Percentiles rank a stretch among this genome's conserved stretches.
Conservation (phyloP, 2,329 filamentous ascomycete genomes). For the Pleurostoma richardsiae region DNA sequence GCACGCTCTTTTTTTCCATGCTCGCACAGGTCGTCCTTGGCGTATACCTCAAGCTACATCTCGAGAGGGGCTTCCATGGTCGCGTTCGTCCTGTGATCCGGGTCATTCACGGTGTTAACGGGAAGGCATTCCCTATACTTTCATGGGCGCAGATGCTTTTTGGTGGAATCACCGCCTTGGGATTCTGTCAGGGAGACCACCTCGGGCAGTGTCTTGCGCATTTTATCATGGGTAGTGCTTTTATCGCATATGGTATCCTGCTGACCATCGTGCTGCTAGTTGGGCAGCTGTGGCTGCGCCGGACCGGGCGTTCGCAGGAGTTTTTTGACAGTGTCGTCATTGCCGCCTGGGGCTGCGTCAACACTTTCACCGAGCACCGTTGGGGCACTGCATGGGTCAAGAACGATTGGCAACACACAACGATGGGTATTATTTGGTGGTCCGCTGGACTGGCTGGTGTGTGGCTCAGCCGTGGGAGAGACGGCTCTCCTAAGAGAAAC, state of each 20-base stretch:
- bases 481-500: conserved; percentile 85
- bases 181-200: conserved; percentile 91
- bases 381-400: conserved; percentile 87
- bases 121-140: conserved; percentile 80
- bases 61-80: conserved; percentile 78
- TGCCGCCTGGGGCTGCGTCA: conserved; percentile 91
- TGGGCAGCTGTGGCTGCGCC: conserved; percentile 80
- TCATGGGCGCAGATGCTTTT: conserved; percentile 95
- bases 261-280: conserved; percentile 82
- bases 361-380: conserved; percentile 95
- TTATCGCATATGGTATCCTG: conserved; percentile 88
- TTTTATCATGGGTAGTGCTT: conserved; percentile 98
- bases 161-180: conserved; percentile 85
- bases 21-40: conserved; percentile 73
- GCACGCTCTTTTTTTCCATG: conserved; percentile 74
- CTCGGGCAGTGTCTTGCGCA: conserved; percentile 89
- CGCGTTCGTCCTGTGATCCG: conserved; percentile 70
- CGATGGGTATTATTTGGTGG: conserved; percentile 99
- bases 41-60: conserved; percentile 82
- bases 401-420: conserved; percentile 96
- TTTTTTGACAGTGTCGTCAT: conserved; percentile 94
- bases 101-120: conserved; percentile 71
- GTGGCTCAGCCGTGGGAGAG: conserved; percentile 81
- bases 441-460: conserved; percentile 84
- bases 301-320: conserved; percentile 83